phyloP scores from a whole-genome alignment of 129 eudicot species.

The Scalesia atractyloides region DNA sequence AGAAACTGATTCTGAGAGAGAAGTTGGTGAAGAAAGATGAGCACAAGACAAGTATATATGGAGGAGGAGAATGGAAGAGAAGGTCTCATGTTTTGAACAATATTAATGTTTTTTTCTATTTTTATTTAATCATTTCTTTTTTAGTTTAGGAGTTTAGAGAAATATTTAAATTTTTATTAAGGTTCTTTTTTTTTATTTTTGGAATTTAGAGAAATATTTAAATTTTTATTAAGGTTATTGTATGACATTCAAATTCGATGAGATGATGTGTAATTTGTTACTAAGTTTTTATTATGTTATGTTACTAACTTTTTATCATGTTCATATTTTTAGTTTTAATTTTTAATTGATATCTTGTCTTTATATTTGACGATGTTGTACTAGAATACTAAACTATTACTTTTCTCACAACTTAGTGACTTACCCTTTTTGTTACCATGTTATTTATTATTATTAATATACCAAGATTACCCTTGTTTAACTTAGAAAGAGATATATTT shows the following conservation, averaged over 20 bases:
- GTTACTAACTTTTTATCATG: too few species aligned
- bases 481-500: background rate
- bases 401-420: too few species aligned
- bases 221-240: background rate
- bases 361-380: background rate
- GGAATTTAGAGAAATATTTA: background rate
- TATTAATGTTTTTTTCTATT: background rate
- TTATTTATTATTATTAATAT: background rate
- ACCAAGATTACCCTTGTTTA: background rate
- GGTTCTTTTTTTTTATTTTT: background rate
- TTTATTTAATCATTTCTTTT: background rate
- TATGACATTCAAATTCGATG: background rate
- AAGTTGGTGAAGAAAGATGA: slow-evolving; percentile 47
- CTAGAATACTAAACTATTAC: too few species aligned
- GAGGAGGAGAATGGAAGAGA: slow-evolving; percentile 54
- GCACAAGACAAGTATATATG: slow-evolving; percentile 53
- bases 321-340: too few species aligned
- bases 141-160: background rate
- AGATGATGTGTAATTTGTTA: background rate
- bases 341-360: background rate
- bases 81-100: slow-evolving; percentile 32
- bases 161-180: background rate
- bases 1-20: slow-evolving; percentile 25
- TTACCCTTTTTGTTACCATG: background rate
- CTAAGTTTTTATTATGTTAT: background rate